These are phyloP conservation scores for Pythium utonaiense DNA, from an alignment of 352 stramenopile genomes.

Conservation along the genomic window DNA sequence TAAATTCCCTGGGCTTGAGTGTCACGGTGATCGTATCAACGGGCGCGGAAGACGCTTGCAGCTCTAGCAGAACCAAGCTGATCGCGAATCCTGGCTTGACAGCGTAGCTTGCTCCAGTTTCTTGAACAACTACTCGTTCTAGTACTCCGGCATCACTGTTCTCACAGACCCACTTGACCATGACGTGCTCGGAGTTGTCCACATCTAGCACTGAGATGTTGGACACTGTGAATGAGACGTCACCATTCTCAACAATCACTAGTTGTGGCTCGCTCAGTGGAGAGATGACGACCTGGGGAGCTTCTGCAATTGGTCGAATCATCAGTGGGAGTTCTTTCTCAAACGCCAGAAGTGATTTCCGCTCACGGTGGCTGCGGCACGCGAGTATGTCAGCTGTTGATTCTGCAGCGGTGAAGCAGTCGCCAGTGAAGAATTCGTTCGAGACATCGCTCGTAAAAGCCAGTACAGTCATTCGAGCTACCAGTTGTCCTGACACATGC, in stretches of 20 bases:
- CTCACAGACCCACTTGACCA: conserved; percentile 2
- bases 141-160: not conserved
- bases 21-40: not conserved
- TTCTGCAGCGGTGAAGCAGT: conserved; percentile 1
- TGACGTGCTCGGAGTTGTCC: conserved; percentile 9
- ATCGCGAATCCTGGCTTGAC: not conserved
- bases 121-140: not conserved
- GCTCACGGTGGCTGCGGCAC: conserved; percentile 17
- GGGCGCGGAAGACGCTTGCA: not conserved
- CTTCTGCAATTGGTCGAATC: conserved; percentile 8
- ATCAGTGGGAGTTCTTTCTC: conserved; percentile 7
- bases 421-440: conserved; percentile 10
- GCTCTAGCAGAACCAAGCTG: not conserved
- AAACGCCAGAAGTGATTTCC: conserved; percentile 17
- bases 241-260: conserved; percentile 11
- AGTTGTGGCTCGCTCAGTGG: not conserved
- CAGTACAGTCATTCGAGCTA: not conserved
- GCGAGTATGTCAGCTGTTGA: conserved; percentile 8
- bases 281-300: conserved; percentile 7
- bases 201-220: conserved; percentile 15
- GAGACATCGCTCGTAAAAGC: conserved; percentile 13
- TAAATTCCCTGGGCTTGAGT: conserved; percentile 5
- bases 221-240: not conserved
- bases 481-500: conserved; percentile 5
- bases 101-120: not conserved